Evolutionary conservation across 768 basidiomycete genomes (phyloP).

Genomic region (Calvatia gigantea): DNA sequence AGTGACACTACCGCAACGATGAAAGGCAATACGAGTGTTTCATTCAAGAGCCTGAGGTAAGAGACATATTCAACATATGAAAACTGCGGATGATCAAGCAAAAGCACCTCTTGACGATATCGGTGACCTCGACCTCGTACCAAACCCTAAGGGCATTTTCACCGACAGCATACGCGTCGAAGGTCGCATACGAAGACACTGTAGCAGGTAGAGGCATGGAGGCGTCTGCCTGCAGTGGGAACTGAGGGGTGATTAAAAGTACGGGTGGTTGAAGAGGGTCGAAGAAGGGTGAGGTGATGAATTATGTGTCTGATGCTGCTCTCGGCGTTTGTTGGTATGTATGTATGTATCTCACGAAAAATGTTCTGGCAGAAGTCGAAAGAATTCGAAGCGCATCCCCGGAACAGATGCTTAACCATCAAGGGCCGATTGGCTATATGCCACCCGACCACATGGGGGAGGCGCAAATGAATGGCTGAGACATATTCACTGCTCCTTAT

Average conservation of each 20-base stretch:
- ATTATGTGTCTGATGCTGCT: neutral
- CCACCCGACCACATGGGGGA: too few relatives aligned
- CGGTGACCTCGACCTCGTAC: neutral
- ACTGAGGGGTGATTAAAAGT: neutral
- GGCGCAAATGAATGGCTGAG: too few relatives aligned
- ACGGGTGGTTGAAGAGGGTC: neutral
- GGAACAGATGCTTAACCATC: too few relatives aligned
- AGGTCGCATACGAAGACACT: neutral
- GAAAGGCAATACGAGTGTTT: constrained; percentile 33
- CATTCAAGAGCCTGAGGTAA: constrained; percentile 10
- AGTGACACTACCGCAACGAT: constrained; percentile 32
- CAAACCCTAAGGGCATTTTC: neutral
- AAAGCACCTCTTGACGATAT: neutral
- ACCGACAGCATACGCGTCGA: neutral
- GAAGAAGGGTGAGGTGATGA: neutral
- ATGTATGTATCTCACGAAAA: constrained; percentile 5
- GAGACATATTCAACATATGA: neutral
- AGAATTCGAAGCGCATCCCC: too few relatives aligned
- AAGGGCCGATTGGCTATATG: too few relatives aligned
- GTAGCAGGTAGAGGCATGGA: neutral
- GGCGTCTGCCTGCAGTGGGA: neutral
- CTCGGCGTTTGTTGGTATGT: neutral
- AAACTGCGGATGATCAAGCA: neutral
- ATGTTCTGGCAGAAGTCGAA: neutral
- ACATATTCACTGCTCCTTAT: too few relatives aligned